A percentile compares a stretch with the other conserved stretches of the same genome.
Evolutionary conservation across 306 rosid genomes (phyloP).

Genomic region (Ziziphus jujuba): DNA sequence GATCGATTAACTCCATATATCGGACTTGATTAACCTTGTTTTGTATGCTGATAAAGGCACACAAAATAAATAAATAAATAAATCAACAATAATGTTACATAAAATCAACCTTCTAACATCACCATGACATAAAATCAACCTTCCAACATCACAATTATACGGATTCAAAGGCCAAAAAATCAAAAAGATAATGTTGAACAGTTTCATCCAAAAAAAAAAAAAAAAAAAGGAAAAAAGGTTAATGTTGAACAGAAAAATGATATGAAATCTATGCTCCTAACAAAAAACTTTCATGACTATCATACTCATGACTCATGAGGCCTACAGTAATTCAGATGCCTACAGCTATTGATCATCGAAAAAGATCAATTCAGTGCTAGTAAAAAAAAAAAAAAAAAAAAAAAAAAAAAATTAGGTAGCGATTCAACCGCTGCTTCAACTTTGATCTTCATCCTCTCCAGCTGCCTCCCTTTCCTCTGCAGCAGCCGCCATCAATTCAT

Average conservation of each 20-base stretch:
- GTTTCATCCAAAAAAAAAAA: too few relatives aligned
- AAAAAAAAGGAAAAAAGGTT: slow-evolving; percentile 16
- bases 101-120: background rate
- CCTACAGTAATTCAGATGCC: slow-evolving; percentile 12
- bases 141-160: background rate
- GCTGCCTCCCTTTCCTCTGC: slow-evolving; percentile 54
- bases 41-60: too few relatives aligned
- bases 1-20: too few relatives aligned
- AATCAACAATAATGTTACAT: too few relatives aligned
- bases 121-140: background rate
- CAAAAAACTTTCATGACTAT: background rate
- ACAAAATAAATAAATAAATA: too few relatives aligned
- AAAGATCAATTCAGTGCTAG: background rate
- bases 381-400: background rate
- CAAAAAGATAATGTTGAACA: slow-evolving; percentile 15
- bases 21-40: too few relatives aligned
- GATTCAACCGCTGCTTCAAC: slow-evolving; percentile 27
- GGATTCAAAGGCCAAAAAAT: slow-evolving; percentile 1
- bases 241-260: slow-evolving; percentile 12
- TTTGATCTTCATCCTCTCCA: slow-evolving; percentile 49
- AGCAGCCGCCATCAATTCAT: slow-evolving; percentile 61
- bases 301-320: slow-evolving; percentile 19
- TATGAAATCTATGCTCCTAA: slow-evolving; percentile 28
- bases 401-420: slow-evolving; percentile 19
- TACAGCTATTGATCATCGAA: slow-evolving; percentile 5